phyloP scores from a whole-genome alignment of 202 grass and related monocot species.

The Setaria italica region DNA sequence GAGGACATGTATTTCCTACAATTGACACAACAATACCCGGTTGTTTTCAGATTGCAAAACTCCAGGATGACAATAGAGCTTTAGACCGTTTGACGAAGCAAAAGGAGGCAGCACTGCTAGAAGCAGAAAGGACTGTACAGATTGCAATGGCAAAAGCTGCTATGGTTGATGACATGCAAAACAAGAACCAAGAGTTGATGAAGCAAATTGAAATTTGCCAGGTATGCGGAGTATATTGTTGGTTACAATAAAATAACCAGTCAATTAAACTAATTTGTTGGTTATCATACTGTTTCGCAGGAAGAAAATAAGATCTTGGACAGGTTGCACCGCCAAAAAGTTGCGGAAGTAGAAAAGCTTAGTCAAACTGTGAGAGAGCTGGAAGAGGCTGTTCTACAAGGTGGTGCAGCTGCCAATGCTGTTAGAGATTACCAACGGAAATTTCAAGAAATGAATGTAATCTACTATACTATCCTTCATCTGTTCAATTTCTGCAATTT shows the following conservation, averaged over 20 bases:
- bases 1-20: constrained; percentile 18
- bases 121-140: constrained; percentile 90
- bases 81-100: constrained; percentile 91
- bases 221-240: constrained; percentile 47
- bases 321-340: constrained; percentile 93
- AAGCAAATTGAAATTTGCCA: constrained; percentile 99
- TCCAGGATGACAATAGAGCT: constrained; percentile 97
- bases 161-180: constrained; percentile 99
- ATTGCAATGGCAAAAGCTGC: constrained; percentile 93
- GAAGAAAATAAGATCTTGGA: constrained; percentile 99
- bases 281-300: constrained; percentile 45
- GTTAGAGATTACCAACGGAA: constrained; percentile 97
- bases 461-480: constrained; percentile 11
- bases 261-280: constrained; percentile 14
- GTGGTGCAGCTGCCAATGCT: constrained; percentile 94
- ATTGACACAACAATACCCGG: constrained; percentile 29
- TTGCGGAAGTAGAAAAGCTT: constrained; percentile 94
- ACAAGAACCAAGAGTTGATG: constrained; percentile 96
- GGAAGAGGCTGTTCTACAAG: constrained; percentile 94
- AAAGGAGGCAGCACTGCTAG: constrained; percentile 88
- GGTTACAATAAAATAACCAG: neutral
- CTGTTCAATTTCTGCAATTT: constrained; percentile 28
- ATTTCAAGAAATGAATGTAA: constrained; percentile 99
- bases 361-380: constrained; percentile 97
- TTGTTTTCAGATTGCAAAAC: constrained; percentile 81